Percentiles rank a stretch among this genome's conserved stretches.
These are phyloP conservation scores for Suillus decipiens DNA, from an alignment of 768 basidiomycete genomes.

Conservation along the genomic window DNA sequence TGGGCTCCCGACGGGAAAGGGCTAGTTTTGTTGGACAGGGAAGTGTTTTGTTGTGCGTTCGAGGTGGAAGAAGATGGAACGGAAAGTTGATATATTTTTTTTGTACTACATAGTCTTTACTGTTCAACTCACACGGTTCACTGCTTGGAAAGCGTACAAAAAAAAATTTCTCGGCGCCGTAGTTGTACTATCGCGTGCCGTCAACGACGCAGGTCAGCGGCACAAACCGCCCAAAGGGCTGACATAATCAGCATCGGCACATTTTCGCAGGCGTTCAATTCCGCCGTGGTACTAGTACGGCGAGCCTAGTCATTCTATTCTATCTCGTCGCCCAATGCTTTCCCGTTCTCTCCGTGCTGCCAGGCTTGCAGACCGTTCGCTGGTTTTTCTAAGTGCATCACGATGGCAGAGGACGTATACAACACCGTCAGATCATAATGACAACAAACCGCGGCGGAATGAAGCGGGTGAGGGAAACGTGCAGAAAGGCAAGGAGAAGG, in stretches of 20 bases:
- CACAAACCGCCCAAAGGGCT: slow-evolving; percentile 8
- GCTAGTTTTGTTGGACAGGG: slow-evolving; percentile 70
- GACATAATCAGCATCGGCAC: slow-evolving; percentile 8
- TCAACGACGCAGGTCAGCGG: slow-evolving; percentile 1
- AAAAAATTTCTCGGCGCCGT: background rate
- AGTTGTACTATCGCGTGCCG: background rate
- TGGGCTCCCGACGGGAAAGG: slow-evolving; percentile 92
- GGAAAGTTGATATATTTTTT: slow-evolving; percentile 7
- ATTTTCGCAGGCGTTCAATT: slow-evolving; percentile 7
- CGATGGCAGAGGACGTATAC: slow-evolving; percentile 46
- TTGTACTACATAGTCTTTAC: background rate
- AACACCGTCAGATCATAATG: slow-evolving; percentile 42
- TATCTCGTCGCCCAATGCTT: slow-evolving; percentile 46
- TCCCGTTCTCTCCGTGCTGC: slow-evolving; percentile 61
- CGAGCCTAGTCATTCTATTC: background rate
- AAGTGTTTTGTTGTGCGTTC: slow-evolving; percentile 84
- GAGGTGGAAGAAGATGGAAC: slow-evolving; percentile 58
- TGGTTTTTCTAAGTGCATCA: slow-evolving; percentile 35
- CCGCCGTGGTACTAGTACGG: background rate
- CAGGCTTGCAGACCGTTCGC: slow-evolving; percentile 44
- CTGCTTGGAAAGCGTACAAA: background rate
- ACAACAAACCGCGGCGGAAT: slow-evolving; percentile 24
- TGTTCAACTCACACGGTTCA: background rate
- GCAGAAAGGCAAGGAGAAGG: slow-evolving; percentile 37
- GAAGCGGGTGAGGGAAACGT: slow-evolving; percentile 28